These are phyloP conservation scores for Debaryomyces castellii DNA, from an alignment of 805 yeast species.

Conservation along the genomic window DNA sequence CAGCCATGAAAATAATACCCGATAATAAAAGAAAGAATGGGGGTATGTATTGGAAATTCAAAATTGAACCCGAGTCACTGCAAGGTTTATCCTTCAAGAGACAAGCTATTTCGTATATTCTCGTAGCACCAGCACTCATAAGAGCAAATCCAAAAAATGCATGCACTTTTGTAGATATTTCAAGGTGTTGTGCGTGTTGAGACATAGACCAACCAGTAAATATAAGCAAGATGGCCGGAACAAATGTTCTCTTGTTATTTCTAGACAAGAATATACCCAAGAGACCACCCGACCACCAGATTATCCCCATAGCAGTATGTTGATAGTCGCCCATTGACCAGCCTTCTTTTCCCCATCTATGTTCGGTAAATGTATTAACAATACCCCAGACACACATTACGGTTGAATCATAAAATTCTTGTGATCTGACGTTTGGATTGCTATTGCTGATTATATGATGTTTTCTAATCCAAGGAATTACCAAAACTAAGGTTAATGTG, in stretches of 20 bases:
- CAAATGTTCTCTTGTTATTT: constrained; percentile 60
- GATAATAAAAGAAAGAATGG: constrained; percentile 76
- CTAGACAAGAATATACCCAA: constrained; percentile 73
- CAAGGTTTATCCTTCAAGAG: constrained; percentile 61
- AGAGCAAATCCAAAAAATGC: constrained; percentile 79
- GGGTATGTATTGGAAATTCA: constrained; percentile 82
- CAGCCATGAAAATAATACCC: constrained; percentile 87
- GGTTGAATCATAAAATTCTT: constrained; percentile 80
- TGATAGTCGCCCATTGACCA: constrained; percentile 95
- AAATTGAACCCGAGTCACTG: constrained; percentile 43
- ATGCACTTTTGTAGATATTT: constrained; percentile 83
- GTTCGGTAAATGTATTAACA: constrained; percentile 94
- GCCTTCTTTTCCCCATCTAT: constrained; percentile 84
- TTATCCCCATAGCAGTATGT: constrained; percentile 93
- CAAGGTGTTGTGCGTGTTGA: constrained; percentile 75
- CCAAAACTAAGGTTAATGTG: constrained; percentile 61
- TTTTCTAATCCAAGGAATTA: constrained; percentile 72
- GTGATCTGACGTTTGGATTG: constrained; percentile 42
- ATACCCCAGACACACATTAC: constrained; percentile 90
- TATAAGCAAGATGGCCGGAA: constrained; percentile 80
- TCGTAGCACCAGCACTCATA: constrained; percentile 71
- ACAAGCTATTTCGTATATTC: constrained; percentile 80
- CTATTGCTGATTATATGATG: constrained; percentile 25
- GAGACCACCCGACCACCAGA: constrained; percentile 95
- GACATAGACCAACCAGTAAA: constrained; percentile 96